These are phyloP conservation scores for Aspergillus conjunctus DNA, from an alignment of 495 filamentous ascomycete genomes.

Conservation along the genomic window DNA sequence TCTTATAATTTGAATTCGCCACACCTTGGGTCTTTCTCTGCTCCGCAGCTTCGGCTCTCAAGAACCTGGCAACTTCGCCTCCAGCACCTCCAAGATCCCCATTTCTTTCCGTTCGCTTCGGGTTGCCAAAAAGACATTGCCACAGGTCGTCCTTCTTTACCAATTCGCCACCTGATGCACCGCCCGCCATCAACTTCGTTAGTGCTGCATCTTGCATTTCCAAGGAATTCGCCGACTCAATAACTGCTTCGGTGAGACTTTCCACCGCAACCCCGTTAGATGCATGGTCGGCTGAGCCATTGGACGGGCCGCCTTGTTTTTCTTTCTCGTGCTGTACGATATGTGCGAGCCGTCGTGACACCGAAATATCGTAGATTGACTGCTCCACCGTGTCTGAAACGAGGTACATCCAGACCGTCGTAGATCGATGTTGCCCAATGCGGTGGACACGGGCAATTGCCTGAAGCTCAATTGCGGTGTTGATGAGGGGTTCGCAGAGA, in stretches of 20 bases:
- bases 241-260: constrained; percentile 54
- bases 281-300: constrained; percentile 25
- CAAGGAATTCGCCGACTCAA: constrained; percentile 80
- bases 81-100: constrained; percentile 32
- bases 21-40: constrained; percentile 28
- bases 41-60: constrained; percentile 52
- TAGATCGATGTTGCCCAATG: constrained; percentile 84
- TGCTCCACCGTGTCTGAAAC: constrained; percentile 87
- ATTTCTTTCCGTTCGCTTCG: constrained; percentile 27
- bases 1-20: background rate
- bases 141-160: constrained; percentile 82
- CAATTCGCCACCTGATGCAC: constrained; percentile 73
- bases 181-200: constrained; percentile 66
- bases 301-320: constrained; percentile 22
- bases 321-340: constrained; percentile 55
- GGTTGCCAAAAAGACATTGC: constrained; percentile 78
- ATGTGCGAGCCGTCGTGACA: constrained; percentile 73
- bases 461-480: constrained; percentile 90
- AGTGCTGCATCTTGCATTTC: constrained; percentile 74
- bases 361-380: constrained; percentile 83
- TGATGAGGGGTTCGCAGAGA: constrained; percentile 89
- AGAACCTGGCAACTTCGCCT: constrained; percentile 45
- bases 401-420: constrained; percentile 94
- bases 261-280: constrained; percentile 26
- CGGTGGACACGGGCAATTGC: constrained; percentile 92